Conservation (phyloP, 331 rosid species). For the Saraca asoca region DNA sequence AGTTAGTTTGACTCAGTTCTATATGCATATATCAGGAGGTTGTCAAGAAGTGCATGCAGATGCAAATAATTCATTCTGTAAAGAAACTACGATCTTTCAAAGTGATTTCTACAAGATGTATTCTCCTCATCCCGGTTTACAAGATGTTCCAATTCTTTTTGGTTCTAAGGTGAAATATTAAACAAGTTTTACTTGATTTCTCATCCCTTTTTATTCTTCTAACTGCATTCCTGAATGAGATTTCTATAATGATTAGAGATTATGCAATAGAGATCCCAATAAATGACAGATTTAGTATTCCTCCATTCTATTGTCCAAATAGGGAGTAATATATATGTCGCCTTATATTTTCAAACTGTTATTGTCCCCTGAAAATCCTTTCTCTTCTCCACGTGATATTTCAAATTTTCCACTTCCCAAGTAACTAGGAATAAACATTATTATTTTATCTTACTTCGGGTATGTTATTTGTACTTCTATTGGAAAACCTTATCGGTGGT, state of each 20-base stretch:
- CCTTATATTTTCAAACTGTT: slow-evolving; percentile 2
- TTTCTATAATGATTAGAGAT: too few relatives aligned
- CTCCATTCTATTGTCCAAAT: background rate
- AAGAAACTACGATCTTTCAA: slow-evolving; percentile 22
- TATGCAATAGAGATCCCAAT: too few relatives aligned
- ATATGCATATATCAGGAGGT: slow-evolving; percentile 37
- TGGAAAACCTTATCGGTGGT: too few relatives aligned
- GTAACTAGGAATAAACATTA: slow-evolving; percentile 8
- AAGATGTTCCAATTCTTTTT: slow-evolving; percentile 18
- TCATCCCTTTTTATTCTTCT: background rate
- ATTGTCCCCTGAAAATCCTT: slow-evolving; percentile 16
- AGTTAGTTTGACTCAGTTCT: slow-evolving; percentile 15
- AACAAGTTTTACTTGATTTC: slow-evolving; percentile 14
- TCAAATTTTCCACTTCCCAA: background rate
- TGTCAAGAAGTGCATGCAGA: slow-evolving; percentile 28
- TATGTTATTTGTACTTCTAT: too few relatives aligned
- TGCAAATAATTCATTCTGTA: background rate
- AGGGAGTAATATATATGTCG: background rate
- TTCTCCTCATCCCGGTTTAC: slow-evolving; percentile 25
- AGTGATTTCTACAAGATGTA: slow-evolving; percentile 18
- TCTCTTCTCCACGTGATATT: background rate
- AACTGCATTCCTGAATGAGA: background rate
- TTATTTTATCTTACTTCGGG: too few relatives aligned
- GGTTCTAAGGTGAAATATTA: slow-evolving; percentile 11
- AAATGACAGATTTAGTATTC: too few relatives aligned